Conservation (phyloP, 2,329 filamentous ascomycete genomes). For the Ophiostoma quercus region DNA sequence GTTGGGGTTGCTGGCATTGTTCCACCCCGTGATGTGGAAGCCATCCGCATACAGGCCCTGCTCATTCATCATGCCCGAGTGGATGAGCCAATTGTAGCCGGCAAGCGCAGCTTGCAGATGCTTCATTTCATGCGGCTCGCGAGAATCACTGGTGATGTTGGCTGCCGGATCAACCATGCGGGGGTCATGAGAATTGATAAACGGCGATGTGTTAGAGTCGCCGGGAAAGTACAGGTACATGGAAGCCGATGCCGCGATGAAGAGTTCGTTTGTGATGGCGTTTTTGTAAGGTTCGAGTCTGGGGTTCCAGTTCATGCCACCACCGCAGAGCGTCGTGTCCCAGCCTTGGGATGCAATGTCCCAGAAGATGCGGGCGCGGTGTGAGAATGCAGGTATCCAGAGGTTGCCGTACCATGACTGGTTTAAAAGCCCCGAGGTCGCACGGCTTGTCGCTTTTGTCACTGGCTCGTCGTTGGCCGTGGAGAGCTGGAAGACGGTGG, state of each 20-base stretch:
- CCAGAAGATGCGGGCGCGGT: conserved; percentile 80
- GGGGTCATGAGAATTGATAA: conserved; percentile 36
- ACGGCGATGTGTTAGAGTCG: conserved; percentile 68
- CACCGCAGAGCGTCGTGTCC: conserved; percentile 73
- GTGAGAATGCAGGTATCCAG: conserved; percentile 72
- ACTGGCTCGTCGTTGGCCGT: not conserved
- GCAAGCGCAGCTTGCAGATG: conserved; percentile 70
- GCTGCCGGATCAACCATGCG: conserved; percentile 15
- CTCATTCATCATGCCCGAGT: conserved; percentile 73
- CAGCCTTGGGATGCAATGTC: conserved; percentile 73
- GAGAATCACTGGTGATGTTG: conserved; percentile 9
- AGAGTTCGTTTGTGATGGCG: conserved; percentile 90
- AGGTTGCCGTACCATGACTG: conserved; percentile 69
- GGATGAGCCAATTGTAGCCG: conserved; percentile 74
- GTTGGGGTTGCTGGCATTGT: conserved; percentile 56
- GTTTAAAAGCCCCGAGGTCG: conserved; percentile 34
- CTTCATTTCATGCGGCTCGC: conserved; percentile 47
- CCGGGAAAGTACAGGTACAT: conserved; percentile 92
- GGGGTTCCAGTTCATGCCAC: conserved; percentile 87
- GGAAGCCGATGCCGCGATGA: conserved; percentile 72
- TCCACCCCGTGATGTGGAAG: conserved; percentile 72
- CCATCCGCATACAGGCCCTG: conserved; percentile 78
- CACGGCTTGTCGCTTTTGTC: not conserved
- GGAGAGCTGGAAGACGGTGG: conserved; percentile 52
- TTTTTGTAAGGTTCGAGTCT: conserved; percentile 74